Base-by-base conservation (phyloP, 352 stramenopile genomes). In the Aphanomyces invadans region DNA sequence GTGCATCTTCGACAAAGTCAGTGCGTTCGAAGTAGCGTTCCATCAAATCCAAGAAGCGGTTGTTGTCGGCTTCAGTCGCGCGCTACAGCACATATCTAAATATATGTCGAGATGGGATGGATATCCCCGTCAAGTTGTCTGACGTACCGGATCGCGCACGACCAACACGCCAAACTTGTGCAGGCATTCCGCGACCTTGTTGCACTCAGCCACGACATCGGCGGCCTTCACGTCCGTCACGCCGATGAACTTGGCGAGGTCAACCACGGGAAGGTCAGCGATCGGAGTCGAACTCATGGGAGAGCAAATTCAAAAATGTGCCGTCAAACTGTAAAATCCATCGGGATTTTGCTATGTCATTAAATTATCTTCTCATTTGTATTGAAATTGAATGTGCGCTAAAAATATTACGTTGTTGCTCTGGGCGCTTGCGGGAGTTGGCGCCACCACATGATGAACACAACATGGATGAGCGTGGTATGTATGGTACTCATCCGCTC, bases 41-140 rank as follows among this genome's bases (percentile, higher is more conserved):
- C 86, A 97, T 97, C 81, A 97, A 92, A 75, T 96, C 78, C 12
- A 97, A 76, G 72, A 97, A 97, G 56, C 64, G 79, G 39, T 84
- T 76, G 55, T 92, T 92, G 73, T 92, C 79, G n/a, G 53, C 70
- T 67, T 90, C 80, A 44, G 71, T 77, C 15, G 80, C 82, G 59
- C 84, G 84, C 78, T 87, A 45, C 11, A 4, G n/a, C n/a, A 17
- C 21, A 42, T 62, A 63, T 12, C 15, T 15, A 68, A 62, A 38
- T 21, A 17, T 59, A 25, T 32, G 25, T 3, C 9, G 5, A n/a
- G 7, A 12, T 7, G n/a, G n/a, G n/a, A n/a, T n/a, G n/a, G n/a
- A 46, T 23, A 42, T 32, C 25, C 9, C 23, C 33, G 12, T 12
- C 4, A 26, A 1, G 29, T 26, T 15, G 1, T n/a, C n/a, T n/a